A percentile compares a stretch with the other conserved stretches of the same genome.
Conservation (phyloP, 139 green algal species). For the Chlamydomonas sp. region DNA sequence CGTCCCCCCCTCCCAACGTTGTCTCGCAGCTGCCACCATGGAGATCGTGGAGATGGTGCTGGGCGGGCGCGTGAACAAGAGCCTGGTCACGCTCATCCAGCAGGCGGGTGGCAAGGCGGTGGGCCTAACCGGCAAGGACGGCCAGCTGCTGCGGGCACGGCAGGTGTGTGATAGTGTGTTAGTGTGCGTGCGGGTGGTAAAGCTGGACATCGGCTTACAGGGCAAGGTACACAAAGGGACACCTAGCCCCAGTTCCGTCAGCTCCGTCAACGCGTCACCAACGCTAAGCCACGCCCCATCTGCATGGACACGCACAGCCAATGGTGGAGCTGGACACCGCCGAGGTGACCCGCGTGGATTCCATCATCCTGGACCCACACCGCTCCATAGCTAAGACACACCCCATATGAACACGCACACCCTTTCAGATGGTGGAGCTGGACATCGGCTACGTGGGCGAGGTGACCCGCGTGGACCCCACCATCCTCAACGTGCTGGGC, state of each 20-base stretch:
- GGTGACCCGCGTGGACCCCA: constrained; percentile 86
- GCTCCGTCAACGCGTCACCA: no score
- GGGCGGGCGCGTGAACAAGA: constrained; percentile 97
- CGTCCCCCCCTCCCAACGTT: background rate
- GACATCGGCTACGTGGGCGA: constrained; percentile 97
- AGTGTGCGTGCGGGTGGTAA: background rate
- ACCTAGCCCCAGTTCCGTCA: no score
- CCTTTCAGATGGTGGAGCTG: constrained; percentile 85
- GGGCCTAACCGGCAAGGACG: constrained; percentile 97
- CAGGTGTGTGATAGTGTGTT: constrained; percentile 48
- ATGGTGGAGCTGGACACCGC: no score
- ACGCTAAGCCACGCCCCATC: no score
- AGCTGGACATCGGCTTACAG: no score
- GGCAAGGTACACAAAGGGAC: no score
- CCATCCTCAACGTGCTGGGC: constrained; percentile 80
- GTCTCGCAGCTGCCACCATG: constrained; percentile 89
- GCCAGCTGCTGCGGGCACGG: constrained; percentile 84
- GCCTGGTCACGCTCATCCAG: constrained; percentile 96
- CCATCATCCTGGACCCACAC: background rate
- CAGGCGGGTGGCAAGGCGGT: constrained; percentile 90
- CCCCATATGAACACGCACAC: background rate
- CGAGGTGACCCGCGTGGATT: no score
- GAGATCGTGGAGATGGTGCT: constrained; percentile 99
- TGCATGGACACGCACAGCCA: no score
- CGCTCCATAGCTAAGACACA: background rate